Base-by-base conservation (phyloP, 257 asterid species). In the Solanum gandarillasii region DNA sequence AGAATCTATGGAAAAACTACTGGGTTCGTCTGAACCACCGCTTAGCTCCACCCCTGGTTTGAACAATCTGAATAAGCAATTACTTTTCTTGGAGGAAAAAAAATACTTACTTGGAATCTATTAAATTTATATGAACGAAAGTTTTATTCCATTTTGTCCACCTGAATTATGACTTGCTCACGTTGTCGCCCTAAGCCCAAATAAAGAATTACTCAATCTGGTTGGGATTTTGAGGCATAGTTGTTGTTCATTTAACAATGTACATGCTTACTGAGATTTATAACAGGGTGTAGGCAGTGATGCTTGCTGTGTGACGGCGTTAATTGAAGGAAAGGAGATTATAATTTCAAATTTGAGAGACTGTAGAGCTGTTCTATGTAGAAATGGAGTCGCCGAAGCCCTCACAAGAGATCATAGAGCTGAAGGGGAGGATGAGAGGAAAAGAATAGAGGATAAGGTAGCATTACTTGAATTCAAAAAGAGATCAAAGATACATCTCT, bases 341-440 rank as follows among this genome's bases (percentile, higher is more conserved):
- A 62, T 92, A 11, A 89, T 96, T 85, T 94, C 99, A 34, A 95
- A 94, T 84, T 89, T 93, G 91, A 98, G 99, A 70, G 98, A 96
- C 83, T 93, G 98, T 90, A 76, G 60, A 76, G 83, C 35, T 23
- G 97, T 96, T 48, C 87, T 95, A 38, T 91, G 96, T 60, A 90
- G 93, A 55, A 90, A 90, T 21, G 97, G 97, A 16, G 84, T 73
- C 3, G 97, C 95, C 6, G 98, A 94, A 89, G 91, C 93, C 86
- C 91, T 96, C 32, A 96, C 99, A 6, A 87, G 79, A 4, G 98
- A 95, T 87, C 98, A 96, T 88, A 90, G 91, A 86, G 98, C 97
- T n/a, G 91, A 94, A 12, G 89, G 85, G 14, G 98, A 93, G 27
- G 95, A 93, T 34, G 99, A 96, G 88, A 93, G 94, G 48, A 91